Evolutionary conservation across 345 rosid genomes (phyloP), one percentile per base, ranked within the genome.

Genomic region (Draba incana): DNA sequence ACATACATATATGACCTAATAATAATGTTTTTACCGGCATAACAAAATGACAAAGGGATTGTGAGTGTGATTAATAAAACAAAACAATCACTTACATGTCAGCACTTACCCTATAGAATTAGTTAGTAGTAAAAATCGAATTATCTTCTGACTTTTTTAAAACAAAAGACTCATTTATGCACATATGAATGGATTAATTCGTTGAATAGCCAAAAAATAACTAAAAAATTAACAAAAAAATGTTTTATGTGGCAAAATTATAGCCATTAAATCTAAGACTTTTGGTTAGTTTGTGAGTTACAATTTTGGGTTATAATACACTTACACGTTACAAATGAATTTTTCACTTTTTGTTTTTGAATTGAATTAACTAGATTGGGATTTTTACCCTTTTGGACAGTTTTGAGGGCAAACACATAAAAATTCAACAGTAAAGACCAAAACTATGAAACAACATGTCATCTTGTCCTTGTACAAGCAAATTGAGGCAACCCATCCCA

Each of bases 371-470:
- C 2, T 47, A 39, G 0, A 47, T 12, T 16, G 47, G 47, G 33
- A 56, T 31, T 33, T 33, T 33, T 6, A 6, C 33, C 6, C 9
- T 49, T 15, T 15, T 5, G 16, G 25, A 33, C 35, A 52, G 16
- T 10, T 20, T 20, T 30, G 48, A 14, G 16, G 69, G 13, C 8
- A 59, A n/a, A 46, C 1, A 68, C 4, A 41, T 39, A 42, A 47
- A 75, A 75, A 68, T 74, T 75, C 78, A 75, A 62, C 74, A 54
- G 69, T 56, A 56, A 68, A 75, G 41, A 68, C 74, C 55, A 75
- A 68, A 75, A 62, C 38, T 62, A 28, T 12, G 56, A 46, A 55
- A 55, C 58, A 64, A 47, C 46, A 62, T 75, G 65, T 46, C 74
- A 69, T 68, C 8, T 47, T 67, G 74, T 75, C 78, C 69, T 67